Conservation (phyloP, 306 rosid genomes). For the Gillenia trifoliata region DNA sequence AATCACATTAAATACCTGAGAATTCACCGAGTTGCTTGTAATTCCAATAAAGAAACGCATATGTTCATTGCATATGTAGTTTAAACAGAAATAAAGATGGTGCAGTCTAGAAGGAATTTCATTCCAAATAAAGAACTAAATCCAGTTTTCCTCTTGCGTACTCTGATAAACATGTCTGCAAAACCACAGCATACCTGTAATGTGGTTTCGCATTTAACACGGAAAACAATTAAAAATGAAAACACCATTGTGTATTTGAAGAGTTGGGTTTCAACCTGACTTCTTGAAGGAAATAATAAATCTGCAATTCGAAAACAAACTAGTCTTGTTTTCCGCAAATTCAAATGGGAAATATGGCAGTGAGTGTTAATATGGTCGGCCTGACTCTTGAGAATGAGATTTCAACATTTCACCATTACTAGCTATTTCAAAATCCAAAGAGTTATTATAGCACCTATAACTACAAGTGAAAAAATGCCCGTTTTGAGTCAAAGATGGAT, state of each 20-base stretch:
- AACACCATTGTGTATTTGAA: background rate
- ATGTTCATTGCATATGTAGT: background rate
- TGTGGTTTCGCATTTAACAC: background rate
- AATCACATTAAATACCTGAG: constrained; percentile 65
- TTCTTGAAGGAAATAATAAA: background rate
- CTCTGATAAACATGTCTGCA: background rate
- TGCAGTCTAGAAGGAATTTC: background rate
- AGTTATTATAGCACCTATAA: background rate
- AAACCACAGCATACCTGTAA: background rate
- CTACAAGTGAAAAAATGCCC: background rate
- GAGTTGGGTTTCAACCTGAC: background rate
- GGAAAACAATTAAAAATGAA: background rate
- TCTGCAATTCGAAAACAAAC: background rate
- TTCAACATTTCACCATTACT: background rate
- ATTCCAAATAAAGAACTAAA: background rate
- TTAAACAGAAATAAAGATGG: background rate
- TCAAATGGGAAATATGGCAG: background rate
- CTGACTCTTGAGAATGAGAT: background rate
- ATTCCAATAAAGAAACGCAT: constrained; percentile 9
- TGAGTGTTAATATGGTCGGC: no score
- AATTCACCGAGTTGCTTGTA: constrained; percentile 24
- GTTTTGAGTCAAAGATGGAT: background rate
- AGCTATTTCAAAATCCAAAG: background rate
- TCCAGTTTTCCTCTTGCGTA: background rate
- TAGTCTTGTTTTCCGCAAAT: background rate